A percentile compares a stretch with the other conserved stretches of the same genome.
Evolutionary conservation across 495 filamentous ascomycete species (phyloP).

Genomic region (Bacidia rubella): DNA sequence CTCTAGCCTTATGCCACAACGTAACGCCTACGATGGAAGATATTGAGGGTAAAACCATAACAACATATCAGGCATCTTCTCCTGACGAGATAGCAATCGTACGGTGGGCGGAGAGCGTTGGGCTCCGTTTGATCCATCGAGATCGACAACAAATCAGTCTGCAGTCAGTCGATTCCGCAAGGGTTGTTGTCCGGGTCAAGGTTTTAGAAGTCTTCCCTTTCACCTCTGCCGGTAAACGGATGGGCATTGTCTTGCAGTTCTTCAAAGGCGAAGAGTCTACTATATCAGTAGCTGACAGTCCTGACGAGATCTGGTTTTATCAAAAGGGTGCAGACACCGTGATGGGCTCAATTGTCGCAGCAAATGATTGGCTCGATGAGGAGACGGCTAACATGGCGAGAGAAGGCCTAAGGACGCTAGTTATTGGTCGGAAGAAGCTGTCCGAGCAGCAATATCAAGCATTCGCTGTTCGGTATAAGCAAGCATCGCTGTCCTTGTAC

Average conservation of each 20-base stretch:
- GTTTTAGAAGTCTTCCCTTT: constrained; percentile 96
- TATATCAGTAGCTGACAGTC: constrained; percentile 15
- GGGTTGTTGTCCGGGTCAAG: constrained; percentile 67
- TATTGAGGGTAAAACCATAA: constrained; percentile 61
- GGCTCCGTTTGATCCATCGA: constrained; percentile 69
- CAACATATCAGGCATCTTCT: constrained; percentile 87
- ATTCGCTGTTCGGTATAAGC: constrained; percentile 60
- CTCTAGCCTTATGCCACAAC: constrained; percentile 91
- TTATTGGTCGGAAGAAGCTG: constrained; percentile 77
- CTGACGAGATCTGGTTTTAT: constrained; percentile 86
- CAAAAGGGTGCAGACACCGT: constrained; percentile 98
- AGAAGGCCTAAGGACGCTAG: constrained; percentile 87
- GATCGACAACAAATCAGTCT: constrained; percentile 76
- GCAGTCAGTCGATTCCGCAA: constrained; percentile 62
- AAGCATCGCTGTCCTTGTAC: constrained; percentile 67
- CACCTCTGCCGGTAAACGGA: constrained; percentile 91
- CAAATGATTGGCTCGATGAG: constrained; percentile 97
- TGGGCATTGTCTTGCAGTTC: constrained; percentile 95
- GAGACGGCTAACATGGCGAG: constrained; percentile 98
- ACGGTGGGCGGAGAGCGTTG: constrained; percentile 85
- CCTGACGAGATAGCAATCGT: constrained; percentile 99
- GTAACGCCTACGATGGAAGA: constrained; percentile 87
- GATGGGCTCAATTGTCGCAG: constrained; percentile 83
- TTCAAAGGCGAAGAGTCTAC: constrained; percentile 29
- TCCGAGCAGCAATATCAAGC: constrained; percentile 62